Base-by-base conservation (phyloP, 768 basidiomycete genomes). In the Psilocybe sp. region DNA sequence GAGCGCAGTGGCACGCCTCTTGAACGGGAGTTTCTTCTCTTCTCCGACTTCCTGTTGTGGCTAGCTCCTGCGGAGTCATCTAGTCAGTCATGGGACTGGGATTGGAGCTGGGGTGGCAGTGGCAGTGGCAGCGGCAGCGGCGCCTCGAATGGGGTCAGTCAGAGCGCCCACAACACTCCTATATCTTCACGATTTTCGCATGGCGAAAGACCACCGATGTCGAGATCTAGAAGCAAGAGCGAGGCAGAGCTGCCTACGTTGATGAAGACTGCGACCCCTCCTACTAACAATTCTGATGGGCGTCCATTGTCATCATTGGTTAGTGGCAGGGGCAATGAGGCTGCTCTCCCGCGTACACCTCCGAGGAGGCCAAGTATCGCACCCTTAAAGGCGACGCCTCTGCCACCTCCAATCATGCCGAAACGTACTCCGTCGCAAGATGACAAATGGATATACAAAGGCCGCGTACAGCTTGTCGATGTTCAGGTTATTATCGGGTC, bases 1-100 rank as follows among this genome's bases (percentile, higher is more conserved):
- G 82, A 82, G 60, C 66, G 70, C 19, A 77, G 77, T 53, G 76
- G 74, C 3, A 64, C 68, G 39, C 73, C 80, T 12, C 64, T 79
- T 44, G 76, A 80, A 50, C 76, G 85, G 33, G 85, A 89, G 54
- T 89, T 94, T 61, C 70, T 94, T 9, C 75, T 95, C 1, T 90
- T 94, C 63, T 87, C 85, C 12, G 92, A 95, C 66, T 84, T 83
- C 55, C 66, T 95, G 32, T 59, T 94, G 33, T 92, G 89, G 89
- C 73, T 92, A 16, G 80, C 81, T 14, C 72, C 68, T 39, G 81
- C 74, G 37, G 81, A 80, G 41, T 62, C 57, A 20, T 50, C 52
- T 5, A 47, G 48, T 20, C 50, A 48, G 10, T 53, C 60, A 5
- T 65, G 64, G 64, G 63, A 63, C 35, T 72, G 72, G 73, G 63